Evolutionary conservation across 1,284 basidiomycete genomes (phyloP).

Genomic region (Ganoderma lingzhi): DNA sequence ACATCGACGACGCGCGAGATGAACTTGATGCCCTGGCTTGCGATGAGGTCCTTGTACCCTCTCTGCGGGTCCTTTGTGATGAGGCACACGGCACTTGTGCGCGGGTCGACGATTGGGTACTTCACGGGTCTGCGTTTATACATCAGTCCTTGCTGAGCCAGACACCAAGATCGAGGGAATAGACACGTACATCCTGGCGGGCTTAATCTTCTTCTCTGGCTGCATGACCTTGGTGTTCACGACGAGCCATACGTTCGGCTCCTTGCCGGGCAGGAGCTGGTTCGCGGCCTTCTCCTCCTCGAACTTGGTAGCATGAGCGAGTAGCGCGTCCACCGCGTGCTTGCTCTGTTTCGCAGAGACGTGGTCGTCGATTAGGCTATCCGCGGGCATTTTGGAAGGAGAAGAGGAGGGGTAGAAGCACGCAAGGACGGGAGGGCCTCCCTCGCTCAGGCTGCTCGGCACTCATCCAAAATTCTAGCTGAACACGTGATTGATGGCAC

Average conservation of each 20-base stretch:
- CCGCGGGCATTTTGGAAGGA: slow-evolving; percentile 47
- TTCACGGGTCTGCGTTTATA: slow-evolving; percentile 69
- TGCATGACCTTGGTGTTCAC: slow-evolving; percentile 86
- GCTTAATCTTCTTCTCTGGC: slow-evolving; percentile 81
- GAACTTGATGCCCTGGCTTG: slow-evolving; percentile 82
- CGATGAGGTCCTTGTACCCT: slow-evolving; percentile 93
- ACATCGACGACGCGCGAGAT: slow-evolving; percentile 94
- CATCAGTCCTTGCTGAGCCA: neutral
- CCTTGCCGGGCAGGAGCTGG: slow-evolving; percentile 82
- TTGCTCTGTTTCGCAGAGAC: slow-evolving; percentile 80
- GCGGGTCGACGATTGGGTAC: slow-evolving; percentile 86
- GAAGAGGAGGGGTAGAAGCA: neutral
- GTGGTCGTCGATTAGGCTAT: slow-evolving; percentile 68
- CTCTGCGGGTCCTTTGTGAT: slow-evolving; percentile 97
- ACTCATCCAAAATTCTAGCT: neutral
- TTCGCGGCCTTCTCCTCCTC: slow-evolving; percentile 72
- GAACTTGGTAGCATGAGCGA: slow-evolving; percentile 71
- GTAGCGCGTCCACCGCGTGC: slow-evolving; percentile 80
- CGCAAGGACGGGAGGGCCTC: too few species aligned
- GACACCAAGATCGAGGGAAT: neutral
- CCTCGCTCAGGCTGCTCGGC: neutral
- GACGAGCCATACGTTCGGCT: slow-evolving; percentile 88
- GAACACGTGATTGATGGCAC: neutral
- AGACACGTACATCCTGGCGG: slow-evolving; percentile 77
- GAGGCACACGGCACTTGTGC: slow-evolving; percentile 83